Base-by-base conservation (phyloP, 176 grass and related monocot genomes). In the Cenchrus purpureus region DNA sequence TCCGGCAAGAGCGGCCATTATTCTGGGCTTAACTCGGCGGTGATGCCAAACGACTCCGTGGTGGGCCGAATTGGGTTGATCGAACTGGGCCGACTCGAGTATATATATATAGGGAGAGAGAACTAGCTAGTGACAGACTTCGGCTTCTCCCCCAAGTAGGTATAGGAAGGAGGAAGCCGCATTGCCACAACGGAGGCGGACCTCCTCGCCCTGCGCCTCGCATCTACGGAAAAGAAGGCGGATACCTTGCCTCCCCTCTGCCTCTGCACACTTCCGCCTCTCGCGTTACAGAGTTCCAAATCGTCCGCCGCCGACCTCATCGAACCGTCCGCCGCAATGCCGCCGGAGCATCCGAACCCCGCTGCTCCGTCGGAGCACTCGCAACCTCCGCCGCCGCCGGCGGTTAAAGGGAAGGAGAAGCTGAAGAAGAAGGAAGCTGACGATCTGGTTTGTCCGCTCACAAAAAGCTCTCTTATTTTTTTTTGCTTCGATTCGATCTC, bases 341-440 rank as follows among this genome's bases (percentile, higher is more conserved):
- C 85, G n/a, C 85, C 80, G 31, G 80, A 87, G 53, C 84, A 84
- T 37, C 61, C 84, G 43, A 87, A 48, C 51, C 52, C 85, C 68
- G 81, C 85, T 43, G 74, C 76, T 44, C 81, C 89, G 11, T 69
- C 85, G 17, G 84, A 87, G 53, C 53, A 87, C 64, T 61, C 85
- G 58, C 81, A 69, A 48, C 83, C 59, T 31, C 80, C 79, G 62
- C 56, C 72, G 16, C 89, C 14, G 72, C 8, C 80, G 64, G 80
- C 51, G 31, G 51, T 58, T 4, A 92, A 90, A 87, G 29, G 82
- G 37, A 87, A 91, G 79, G 86, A 80, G 37, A 40, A 40, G 37
- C 37, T 40, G 53, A 92, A 92, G 87, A 94, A 94, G 84, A 94
- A 94, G 87, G 92, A 94, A 2, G 92, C 92, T 3, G 92, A 95